phyloP scores from a whole-genome alignment of 2,329 filamentous ascomycete genomes.

The Penicillium brevicompactum region DNA sequence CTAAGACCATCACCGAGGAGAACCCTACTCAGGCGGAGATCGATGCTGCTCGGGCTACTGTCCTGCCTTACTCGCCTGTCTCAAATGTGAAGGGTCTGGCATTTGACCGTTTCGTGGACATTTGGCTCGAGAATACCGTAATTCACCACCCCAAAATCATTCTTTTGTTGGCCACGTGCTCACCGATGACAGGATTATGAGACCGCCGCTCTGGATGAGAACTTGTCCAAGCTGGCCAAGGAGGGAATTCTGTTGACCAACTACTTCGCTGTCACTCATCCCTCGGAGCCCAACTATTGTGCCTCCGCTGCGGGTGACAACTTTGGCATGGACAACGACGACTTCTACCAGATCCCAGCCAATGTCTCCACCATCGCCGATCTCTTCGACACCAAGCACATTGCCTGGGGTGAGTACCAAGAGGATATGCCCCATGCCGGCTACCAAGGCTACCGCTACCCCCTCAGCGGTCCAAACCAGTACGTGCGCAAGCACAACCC shows the following conservation, averaged over 20 bases:
- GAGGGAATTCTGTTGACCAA: conserved; percentile 64
- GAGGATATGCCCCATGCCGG: conserved; percentile 77
- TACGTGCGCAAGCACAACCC: conserved; percentile 83
- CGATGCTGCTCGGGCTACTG: conserved; percentile 53
- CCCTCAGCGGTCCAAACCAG: conserved; percentile 68
- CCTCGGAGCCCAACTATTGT: conserved; percentile 76
- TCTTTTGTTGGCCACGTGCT: conserved; percentile 38
- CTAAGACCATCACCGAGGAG: conserved; percentile 28
- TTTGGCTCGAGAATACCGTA: conserved; percentile 77
- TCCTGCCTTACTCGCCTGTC: conserved; percentile 62
- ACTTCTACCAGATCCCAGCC: conserved; percentile 58
- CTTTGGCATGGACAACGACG: conserved; percentile 71
- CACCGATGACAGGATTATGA: conserved; percentile 55
- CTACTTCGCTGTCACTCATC: conserved; percentile 68
- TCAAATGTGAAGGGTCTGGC: conserved; percentile 69
- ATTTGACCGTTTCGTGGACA: conserved; percentile 71
- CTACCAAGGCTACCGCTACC: conserved; percentile 65
- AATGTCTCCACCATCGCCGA: conserved; percentile 71
- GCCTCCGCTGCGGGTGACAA: conserved; percentile 69
- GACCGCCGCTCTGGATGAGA: conserved; percentile 62
- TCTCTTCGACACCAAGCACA: conserved; percentile 65
- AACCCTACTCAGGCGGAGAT: conserved; percentile 33
- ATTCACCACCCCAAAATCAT: conserved; percentile 22
- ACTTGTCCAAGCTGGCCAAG: conserved; percentile 32
- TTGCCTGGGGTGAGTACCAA: conserved; percentile 73